Evolutionary conservation across 495 filamentous ascomycete species (phyloP).

Genomic region (Hypoxylon trugodes): DNA sequence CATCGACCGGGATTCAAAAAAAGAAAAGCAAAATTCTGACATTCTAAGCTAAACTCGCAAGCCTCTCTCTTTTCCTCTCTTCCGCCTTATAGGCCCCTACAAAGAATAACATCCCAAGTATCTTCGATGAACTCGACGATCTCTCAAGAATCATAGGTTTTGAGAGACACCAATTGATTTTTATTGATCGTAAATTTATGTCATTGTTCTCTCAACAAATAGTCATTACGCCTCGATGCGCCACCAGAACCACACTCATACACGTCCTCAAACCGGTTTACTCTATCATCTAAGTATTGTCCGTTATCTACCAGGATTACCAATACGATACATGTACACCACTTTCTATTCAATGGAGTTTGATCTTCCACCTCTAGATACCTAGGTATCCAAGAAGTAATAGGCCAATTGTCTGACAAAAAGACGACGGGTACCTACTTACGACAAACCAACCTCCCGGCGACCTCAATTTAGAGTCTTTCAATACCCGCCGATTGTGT

Average conservation of each 20-base stretch:
- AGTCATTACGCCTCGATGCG: background rate
- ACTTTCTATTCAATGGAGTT: no score
- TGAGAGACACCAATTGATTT: background rate
- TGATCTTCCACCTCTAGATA: no score
- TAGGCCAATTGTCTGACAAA: no score
- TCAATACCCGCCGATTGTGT: constrained; percentile 35
- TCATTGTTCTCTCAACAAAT: background rate
- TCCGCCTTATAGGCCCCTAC: background rate
- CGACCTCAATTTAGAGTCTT: constrained; percentile 3
- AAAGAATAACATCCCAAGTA: background rate
- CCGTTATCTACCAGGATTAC: no score
- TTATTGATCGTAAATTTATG: background rate
- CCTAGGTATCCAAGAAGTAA: no score
- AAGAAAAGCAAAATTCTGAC: no score
- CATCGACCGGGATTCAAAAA: background rate
- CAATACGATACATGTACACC: no score
- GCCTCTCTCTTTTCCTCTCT: background rate
- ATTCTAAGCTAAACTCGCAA: background rate
- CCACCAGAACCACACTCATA: background rate
- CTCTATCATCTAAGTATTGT: no score
- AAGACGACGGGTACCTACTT: no score
- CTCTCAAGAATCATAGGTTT: background rate
- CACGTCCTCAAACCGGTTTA: no score
- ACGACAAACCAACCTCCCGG: no score
- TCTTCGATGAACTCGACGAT: background rate